Evolutionary conservation across 2,329 filamentous ascomycete genomes (phyloP).

Genomic region (Sarocladiaceae sp.): DNA sequence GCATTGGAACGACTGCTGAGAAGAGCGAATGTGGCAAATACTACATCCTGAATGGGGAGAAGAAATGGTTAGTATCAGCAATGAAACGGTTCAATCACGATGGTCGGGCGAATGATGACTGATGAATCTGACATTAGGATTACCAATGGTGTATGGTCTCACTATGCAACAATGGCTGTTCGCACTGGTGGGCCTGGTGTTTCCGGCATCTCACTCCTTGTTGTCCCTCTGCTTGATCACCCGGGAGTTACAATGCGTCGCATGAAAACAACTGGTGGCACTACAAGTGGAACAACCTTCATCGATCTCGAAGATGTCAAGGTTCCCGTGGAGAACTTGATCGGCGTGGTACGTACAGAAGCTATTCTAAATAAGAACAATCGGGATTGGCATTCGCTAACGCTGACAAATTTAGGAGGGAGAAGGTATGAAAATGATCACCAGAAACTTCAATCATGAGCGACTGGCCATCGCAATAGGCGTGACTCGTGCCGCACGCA

Average conservation of each 20-base stretch:
- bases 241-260: constrained; percentile 23
- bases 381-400: too few relatives aligned
- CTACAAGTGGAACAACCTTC: constrained; percentile 57
- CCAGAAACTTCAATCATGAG: constrained; percentile 50
- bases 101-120: too few relatives aligned
- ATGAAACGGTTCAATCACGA: too few relatives aligned
- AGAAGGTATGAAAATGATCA: constrained; percentile 40
- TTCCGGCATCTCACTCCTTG: constrained; percentile 49
- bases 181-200: constrained; percentile 51
- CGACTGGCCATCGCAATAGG: constrained; percentile 24
- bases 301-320: constrained; percentile 48
- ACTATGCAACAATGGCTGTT: constrained; percentile 59
- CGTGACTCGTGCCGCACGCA: constrained; percentile 16
- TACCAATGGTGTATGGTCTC: constrained; percentile 57
- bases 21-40: constrained; percentile 34
- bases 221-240: constrained; percentile 40
- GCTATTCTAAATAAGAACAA: too few relatives aligned
- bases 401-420: constrained; percentile 40
- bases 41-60: constrained; percentile 58
- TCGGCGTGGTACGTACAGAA: constrained; percentile 35
- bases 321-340: constrained; percentile 47
- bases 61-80: constrained; percentile 54
- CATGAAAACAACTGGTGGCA: constrained; percentile 60
- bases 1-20: constrained; percentile 54
- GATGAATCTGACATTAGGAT: constrained; percentile 29